Evolutionary conservation across 73 alveolate species (phyloP), one percentile per base, ranked within the genome.

Genomic region (Durusdinium trenchii): DNA sequence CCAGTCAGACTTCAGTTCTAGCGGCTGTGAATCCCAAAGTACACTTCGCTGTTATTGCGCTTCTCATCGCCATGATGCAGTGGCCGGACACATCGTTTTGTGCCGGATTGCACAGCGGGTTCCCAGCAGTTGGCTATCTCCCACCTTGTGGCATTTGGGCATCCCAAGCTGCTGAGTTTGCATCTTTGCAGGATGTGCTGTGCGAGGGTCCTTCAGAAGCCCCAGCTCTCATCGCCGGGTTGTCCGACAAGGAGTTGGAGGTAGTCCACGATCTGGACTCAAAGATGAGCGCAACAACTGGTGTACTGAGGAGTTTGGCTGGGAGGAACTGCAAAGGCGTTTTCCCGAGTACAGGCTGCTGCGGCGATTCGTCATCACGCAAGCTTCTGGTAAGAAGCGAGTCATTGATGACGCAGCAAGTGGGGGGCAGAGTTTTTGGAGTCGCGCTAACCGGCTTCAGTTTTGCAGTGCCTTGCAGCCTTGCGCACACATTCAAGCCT

Each of bases 351-450:
- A 35, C 35, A 79, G 95, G 48, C 64, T 86, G 82, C 54, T 86
- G 47, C 43, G 45, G 60, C 81, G 95, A 3, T 86, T 86, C 47
- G 95, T 86, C 82, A 45, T 86, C 62, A 86, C 95, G n/a, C 95
- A 86, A 35, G 62, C 81, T 47, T 52, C 64, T 20, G 82, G 95
- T 3, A 86, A 86, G 95, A 86, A 86, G 35, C 79, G 95, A 40
- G 79, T 54, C 61, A 86, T 86, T 30, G 95, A 86, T n/a, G 95
- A 57, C 42, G 95, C 95, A 14, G 82, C 75, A 3, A 60, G 62
- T 3, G 79, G 82, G 10, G 38, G 82, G n/a, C 95, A 86, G 82
- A 57, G 82, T 35, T 40, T 52, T 23, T 57, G 95, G 46, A 5
- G n/a, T 1, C 82, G 60, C n/a, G 79, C 38, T 46, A 86, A 86